phyloP scores from a whole-genome alignment of 164 flowering plant species.

The Vitis riparia region DNA sequence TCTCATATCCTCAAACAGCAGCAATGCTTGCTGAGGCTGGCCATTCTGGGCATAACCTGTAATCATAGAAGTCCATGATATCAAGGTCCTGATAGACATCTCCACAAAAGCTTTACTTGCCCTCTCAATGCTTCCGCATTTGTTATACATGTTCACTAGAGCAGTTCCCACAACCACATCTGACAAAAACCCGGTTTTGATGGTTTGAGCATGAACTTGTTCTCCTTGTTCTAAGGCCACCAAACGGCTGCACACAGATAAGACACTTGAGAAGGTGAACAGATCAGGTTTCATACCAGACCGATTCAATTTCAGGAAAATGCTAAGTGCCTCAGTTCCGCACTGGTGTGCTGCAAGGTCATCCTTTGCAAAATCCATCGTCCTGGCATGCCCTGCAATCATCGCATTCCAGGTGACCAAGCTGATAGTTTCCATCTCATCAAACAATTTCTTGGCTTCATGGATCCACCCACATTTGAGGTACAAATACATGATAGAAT shows the following conservation, averaged over 20 bases:
- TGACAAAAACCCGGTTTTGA: slow-evolving; percentile 67
- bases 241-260: slow-evolving; percentile 62
- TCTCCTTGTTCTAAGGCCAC: slow-evolving; percentile 79
- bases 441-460: slow-evolving; percentile 58
- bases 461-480: slow-evolving; percentile 57
- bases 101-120: slow-evolving; percentile 61
- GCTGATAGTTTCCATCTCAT: slow-evolving; percentile 44
- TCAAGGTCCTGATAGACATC: slow-evolving; percentile 57
- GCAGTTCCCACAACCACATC: slow-evolving; percentile 87
- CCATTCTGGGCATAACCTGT: slow-evolving; percentile 76
- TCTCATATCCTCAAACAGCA: slow-evolving; percentile 85
- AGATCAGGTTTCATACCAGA: slow-evolving; percentile 64
- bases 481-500: slow-evolving; percentile 77
- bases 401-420: slow-evolving; percentile 82
- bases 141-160: slow-evolving; percentile 67
- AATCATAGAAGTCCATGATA: slow-evolving; percentile 84
- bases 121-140: slow-evolving; percentile 59
- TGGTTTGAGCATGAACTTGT: slow-evolving; percentile 74
- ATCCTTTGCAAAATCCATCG: slow-evolving; percentile 43
- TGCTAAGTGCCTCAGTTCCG: slow-evolving; percentile 67
- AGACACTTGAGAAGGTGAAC: slow-evolving; percentile 68
- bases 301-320: slow-evolving; percentile 51
- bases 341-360: slow-evolving; percentile 36
- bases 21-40: slow-evolving; percentile 54
- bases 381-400: slow-evolving; percentile 82